phyloP scores from a whole-genome alignment of 306 rosid species.

The Hippophae tibetana region DNA sequence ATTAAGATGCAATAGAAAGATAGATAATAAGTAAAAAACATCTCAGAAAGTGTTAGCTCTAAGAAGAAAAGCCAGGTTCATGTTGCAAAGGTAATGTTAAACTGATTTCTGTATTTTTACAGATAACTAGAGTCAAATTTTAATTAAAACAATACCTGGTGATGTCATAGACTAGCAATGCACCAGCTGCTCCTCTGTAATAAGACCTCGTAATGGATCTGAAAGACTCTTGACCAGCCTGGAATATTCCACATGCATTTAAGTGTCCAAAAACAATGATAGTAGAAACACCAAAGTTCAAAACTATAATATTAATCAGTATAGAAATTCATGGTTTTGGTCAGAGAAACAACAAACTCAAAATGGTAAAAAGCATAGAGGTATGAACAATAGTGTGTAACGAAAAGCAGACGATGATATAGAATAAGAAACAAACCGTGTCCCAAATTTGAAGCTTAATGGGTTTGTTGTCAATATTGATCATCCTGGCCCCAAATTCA shows the following conservation, averaged over 20 bases:
- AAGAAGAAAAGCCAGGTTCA: neutral
- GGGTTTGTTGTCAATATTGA: constrained; percentile 80
- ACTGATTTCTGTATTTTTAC: neutral
- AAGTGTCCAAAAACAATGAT: constrained; percentile 5
- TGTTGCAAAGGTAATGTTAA: neutral
- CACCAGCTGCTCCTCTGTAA: constrained; percentile 97
- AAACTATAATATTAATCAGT: neutral
- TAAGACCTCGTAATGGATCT: constrained; percentile 94
- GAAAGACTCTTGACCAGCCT: constrained; percentile 99
- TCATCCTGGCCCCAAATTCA: constrained; percentile 97
- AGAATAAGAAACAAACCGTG: constrained; percentile 49
- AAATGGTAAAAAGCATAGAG: no score
- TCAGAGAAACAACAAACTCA: neutral
- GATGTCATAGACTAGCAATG: constrained; percentile 87
- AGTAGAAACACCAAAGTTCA: neutral
- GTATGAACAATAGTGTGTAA: neutral
- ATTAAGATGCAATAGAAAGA: no score
- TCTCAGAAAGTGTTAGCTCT: no score
- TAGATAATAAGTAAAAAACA: no score
- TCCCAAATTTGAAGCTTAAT: constrained; percentile 99
- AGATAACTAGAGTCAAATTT: neutral
- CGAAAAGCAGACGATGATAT: neutral
- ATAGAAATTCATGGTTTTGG: constrained; percentile 10
- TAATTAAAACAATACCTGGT: constrained; percentile 53
- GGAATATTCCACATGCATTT: constrained; percentile 17